Conservation (phyloP, 2,329 filamentous ascomycete genomes). For the Fusarium marasasianum region DNA sequence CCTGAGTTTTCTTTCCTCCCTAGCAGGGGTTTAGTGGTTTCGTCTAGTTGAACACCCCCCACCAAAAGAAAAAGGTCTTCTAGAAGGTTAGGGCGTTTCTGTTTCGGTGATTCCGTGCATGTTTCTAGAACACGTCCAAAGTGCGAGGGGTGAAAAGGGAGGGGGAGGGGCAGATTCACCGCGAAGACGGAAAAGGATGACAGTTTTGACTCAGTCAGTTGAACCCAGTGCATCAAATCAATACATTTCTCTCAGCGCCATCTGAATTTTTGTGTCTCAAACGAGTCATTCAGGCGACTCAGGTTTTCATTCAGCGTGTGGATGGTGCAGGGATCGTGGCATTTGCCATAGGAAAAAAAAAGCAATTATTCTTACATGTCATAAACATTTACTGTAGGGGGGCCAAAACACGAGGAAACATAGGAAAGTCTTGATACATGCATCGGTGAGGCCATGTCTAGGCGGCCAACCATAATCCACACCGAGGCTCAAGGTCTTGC, state of each 20-base stretch:
- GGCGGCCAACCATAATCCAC: neutral
- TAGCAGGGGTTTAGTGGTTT: no score
- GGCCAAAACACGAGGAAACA: conserved; percentile 14
- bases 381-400: conserved; percentile 6
- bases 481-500: neutral
- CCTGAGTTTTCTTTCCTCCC: no score
- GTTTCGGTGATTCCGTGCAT: conserved; percentile 17
- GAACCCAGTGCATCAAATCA: neutral
- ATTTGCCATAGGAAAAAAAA: conserved; percentile 3
- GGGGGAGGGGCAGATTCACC: neutral
- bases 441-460: neutral
- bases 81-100: conserved; percentile 5
- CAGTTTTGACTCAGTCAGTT: conserved; percentile 4
- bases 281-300: conserved; percentile 7
- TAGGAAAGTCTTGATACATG: neutral
- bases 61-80: conserved; percentile 1
- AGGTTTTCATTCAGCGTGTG: neutral
- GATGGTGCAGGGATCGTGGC: neutral
- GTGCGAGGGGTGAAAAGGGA: neutral
- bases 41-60: neutral
- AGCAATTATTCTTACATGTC: conserved; percentile 15
- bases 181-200: neutral
- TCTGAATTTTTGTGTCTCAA: neutral
- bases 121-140: conserved; percentile 15
- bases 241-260: neutral